A percentile compares a stretch with the other conserved stretches of the same genome.
phyloP scores from a whole-genome alignment of 768 basidiomycete species.

The Russula sp. region DNA sequence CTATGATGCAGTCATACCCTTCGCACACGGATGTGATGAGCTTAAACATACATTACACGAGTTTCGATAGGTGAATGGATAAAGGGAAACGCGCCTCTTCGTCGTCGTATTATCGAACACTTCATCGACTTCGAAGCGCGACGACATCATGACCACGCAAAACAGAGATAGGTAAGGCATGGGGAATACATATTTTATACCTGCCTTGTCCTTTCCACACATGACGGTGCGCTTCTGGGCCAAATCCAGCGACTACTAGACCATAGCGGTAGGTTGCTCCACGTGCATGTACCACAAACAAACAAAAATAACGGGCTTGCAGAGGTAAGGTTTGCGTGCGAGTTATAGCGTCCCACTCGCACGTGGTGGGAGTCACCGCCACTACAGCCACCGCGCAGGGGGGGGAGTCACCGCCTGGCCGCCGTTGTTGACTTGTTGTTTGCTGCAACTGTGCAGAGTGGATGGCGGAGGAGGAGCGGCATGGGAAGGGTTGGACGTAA shows the following conservation, averaged over 20 bases:
- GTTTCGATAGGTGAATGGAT: conserved; percentile 64
- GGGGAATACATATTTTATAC: conserved; percentile 35
- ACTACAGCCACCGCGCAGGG: too few relatives aligned
- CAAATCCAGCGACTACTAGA: conserved; percentile 71
- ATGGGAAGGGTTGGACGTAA: conserved; percentile 22
- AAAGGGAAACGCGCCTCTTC: background rate
- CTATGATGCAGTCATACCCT: too few relatives aligned
- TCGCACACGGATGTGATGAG: too few relatives aligned
- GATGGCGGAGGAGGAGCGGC: conserved; percentile 11
- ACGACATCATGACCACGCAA: conserved; percentile 73
- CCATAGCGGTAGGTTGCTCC: conserved; percentile 48
- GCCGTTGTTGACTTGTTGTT: background rate
- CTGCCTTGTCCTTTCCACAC: conserved; percentile 82
- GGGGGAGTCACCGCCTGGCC: background rate
- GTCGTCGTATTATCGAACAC: conserved; percentile 58
- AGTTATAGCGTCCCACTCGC: conserved; percentile 70
- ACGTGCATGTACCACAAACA: background rate
- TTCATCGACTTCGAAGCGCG: conserved; percentile 58
- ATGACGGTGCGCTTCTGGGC: conserved; percentile 79
- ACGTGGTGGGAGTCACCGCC: conserved; percentile 18
- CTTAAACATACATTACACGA: too few relatives aligned
- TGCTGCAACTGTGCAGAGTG: background rate
- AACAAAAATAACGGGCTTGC: background rate
- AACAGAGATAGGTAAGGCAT: conserved; percentile 34
- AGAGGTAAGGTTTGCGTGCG: conserved; percentile 31